Evolutionary conservation across 768 basidiomycete genomes (phyloP), one percentile per base, ranked within the genome.

Genomic region (Tulasnella calospora): DNA sequence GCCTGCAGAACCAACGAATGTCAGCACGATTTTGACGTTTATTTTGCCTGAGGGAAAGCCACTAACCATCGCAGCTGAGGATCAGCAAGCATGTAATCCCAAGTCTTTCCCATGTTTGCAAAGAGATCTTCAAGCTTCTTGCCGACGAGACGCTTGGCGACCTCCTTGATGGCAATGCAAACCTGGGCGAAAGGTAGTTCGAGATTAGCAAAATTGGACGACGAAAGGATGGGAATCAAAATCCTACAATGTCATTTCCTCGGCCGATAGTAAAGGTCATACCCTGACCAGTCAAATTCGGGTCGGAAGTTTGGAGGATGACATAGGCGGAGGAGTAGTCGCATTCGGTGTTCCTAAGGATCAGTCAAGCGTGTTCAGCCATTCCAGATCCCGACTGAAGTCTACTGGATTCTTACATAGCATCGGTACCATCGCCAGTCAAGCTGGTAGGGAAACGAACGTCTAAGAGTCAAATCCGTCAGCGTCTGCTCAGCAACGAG

Each of bases 291-390:
- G 91, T 88, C 67, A 96, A 90, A 74, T 90, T 88, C 6, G 85
- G 82, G 33, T 80, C 81, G 41, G 90, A 87, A n/a, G 92, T 96
- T 80, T 89, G 85, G 78, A 98, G 87, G 33, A 90, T 88, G 69
- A 98, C 87, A 83, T 98, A 98, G 7, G 96, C 96, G 1, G 95
- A 94, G 2, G 94, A 96, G 85, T 98, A 98, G 85, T 98, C 96
- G 85, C 95, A 97, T 77, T 94, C 94, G 41, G 93, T 92, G 84
- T 98, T 97, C 95, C 93, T 94, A 79, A 38, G n/a, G 73, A 5
- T 6, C 23, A 71, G 70, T 41, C 57, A 47, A 35, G 40, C 13
- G 46, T 71, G 27, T 23, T 67, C 12, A 76, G 71, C 55, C 17
- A 57, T 35, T 41, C 30, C 33, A 23, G 9, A 30, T 33, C 57